These are phyloP conservation scores for Conoideocrella luteorostrata DNA, from an alignment of 2,329 filamentous ascomycete genomes.

Conservation along the genomic window DNA sequence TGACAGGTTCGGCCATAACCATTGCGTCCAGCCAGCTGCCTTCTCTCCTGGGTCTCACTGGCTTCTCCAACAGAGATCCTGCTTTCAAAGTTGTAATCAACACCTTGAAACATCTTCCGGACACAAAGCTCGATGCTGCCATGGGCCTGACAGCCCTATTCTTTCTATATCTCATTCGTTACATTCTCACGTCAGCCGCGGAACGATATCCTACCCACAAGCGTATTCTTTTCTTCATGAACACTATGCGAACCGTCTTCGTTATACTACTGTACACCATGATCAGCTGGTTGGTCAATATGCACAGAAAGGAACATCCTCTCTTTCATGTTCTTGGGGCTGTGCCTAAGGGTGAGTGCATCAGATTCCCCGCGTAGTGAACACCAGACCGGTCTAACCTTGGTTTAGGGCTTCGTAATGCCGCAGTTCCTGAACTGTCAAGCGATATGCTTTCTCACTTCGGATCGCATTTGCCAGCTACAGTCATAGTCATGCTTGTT, in stretches of 20 bases:
- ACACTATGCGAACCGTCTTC: slow-evolving; percentile 83
- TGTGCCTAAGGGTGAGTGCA: slow-evolving; percentile 60
- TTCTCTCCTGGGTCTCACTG: slow-evolving; percentile 69
- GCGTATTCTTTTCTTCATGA: slow-evolving; percentile 82
- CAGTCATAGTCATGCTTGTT: slow-evolving; percentile 89
- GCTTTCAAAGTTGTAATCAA: slow-evolving; percentile 83
- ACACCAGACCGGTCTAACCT: background rate
- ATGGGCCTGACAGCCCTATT: slow-evolving; percentile 79
- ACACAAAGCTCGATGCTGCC: slow-evolving; percentile 69
- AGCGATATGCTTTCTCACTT: slow-evolving; percentile 61
- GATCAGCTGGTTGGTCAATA: slow-evolving; percentile 81
- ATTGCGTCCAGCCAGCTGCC: slow-evolving; percentile 82
- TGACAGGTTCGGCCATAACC: slow-evolving; percentile 90
- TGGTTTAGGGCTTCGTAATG: slow-evolving; percentile 64
- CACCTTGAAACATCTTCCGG: slow-evolving; percentile 64
- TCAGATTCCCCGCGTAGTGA: too few relatives aligned
- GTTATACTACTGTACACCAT: slow-evolving; percentile 88
- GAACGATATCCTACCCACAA: slow-evolving; percentile 62
- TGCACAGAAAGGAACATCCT: slow-evolving; percentile 54
- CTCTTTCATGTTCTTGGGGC: slow-evolving; percentile 66
- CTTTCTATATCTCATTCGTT: slow-evolving; percentile 71
- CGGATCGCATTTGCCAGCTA: slow-evolving; percentile 67
- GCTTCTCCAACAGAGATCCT: slow-evolving; percentile 66
- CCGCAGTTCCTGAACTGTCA: slow-evolving; percentile 65
- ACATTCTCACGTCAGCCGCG: slow-evolving; percentile 55